These are phyloP conservation scores for Lactarius pseudohatsudake DNA, from an alignment of 768 basidiomycete species.

Conservation along the genomic window DNA sequence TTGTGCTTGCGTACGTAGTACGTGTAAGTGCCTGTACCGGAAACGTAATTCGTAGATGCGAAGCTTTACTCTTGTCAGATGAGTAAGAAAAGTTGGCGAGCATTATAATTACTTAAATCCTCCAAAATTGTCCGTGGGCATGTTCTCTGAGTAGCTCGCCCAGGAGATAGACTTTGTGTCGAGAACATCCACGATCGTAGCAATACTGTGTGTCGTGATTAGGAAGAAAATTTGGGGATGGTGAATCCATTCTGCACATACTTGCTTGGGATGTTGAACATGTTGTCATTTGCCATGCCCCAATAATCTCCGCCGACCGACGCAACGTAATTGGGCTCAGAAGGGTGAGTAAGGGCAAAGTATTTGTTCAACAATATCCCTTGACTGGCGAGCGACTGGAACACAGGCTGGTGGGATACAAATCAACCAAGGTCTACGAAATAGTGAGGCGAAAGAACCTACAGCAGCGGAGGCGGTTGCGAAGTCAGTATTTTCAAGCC, in stretches of 20 bases:
- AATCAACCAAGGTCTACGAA: not conserved
- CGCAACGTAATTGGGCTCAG: slow-evolving; percentile 20
- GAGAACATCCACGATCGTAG: slow-evolving; percentile 16
- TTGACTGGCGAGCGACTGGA: slow-evolving; percentile 6
- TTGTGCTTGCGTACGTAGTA: slow-evolving; percentile 60
- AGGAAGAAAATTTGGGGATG: not conserved
- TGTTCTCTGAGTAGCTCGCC: slow-evolving; percentile 44
- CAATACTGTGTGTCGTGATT: not conserved
- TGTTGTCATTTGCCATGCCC: slow-evolving; percentile 13
- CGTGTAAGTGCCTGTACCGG: slow-evolving; percentile 39
- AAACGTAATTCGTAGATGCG: slow-evolving; percentile 40
- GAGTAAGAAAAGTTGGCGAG: not conserved
- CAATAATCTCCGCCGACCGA: slow-evolving; percentile 11
- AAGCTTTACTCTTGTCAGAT: slow-evolving; percentile 31
- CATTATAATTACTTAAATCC: slow-evolving; percentile 16
- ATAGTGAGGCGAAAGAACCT: not conserved
- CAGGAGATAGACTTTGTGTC: slow-evolving; percentile 7
- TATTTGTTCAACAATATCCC: slow-evolving; percentile 14
- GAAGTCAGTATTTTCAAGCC: slow-evolving; percentile 18
- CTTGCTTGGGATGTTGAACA: slow-evolving; percentile 16
- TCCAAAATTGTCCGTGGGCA: slow-evolving; percentile 49
- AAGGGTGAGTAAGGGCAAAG: slow-evolving; percentile 17
- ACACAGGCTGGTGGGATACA: slow-evolving; percentile 1
- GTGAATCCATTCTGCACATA: not conserved
- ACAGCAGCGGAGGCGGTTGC: slow-evolving; percentile 3